phyloP scores from a whole-genome alignment of 805 yeast species.

The Vanderwaltozyma verrucispora region DNA sequence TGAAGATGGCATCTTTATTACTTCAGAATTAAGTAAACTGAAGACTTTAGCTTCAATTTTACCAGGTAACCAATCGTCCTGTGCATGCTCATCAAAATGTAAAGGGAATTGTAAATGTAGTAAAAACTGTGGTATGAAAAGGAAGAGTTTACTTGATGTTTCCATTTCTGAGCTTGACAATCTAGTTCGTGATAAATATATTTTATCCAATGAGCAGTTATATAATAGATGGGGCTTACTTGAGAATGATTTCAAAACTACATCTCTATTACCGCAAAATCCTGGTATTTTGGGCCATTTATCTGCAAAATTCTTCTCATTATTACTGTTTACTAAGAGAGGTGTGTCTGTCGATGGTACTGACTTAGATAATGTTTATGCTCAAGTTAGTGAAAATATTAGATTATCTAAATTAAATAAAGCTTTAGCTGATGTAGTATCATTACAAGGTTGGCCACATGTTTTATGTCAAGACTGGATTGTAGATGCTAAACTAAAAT shows the following conservation, averaged over 20 bases:
- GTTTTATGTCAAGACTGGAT: constrained; percentile 89
- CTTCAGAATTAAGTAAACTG: constrained; percentile 27
- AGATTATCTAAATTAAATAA: constrained; percentile 66
- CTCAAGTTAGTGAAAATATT: constrained; percentile 70
- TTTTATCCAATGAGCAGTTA: constrained; percentile 69
- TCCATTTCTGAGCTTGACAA: constrained; percentile 37
- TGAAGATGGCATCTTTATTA: constrained; percentile 23
- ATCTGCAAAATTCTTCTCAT: constrained; percentile 67
- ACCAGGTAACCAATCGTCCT: constrained; percentile 18
- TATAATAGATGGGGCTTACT: constrained; percentile 70
- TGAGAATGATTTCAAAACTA: constrained; percentile 78
- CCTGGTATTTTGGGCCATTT: constrained; percentile 93
- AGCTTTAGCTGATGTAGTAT: constrained; percentile 88
- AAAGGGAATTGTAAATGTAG: constrained; percentile 10
- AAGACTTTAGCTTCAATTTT: constrained; percentile 18
- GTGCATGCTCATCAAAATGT: constrained; percentile 6
- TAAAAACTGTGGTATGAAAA: constrained; percentile 3
- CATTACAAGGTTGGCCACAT: constrained; percentile 88
- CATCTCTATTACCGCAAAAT: constrained; percentile 84
- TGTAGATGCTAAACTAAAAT: constrained; percentile 73
- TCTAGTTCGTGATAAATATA: constrained; percentile 34
- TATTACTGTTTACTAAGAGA: constrained; percentile 61
- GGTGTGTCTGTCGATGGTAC: constrained; percentile 66
- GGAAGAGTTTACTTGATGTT: constrained; percentile 18
- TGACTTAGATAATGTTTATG: constrained; percentile 82